Conservation (phyloP, 805 yeast species). For the Candida awuae region DNA sequence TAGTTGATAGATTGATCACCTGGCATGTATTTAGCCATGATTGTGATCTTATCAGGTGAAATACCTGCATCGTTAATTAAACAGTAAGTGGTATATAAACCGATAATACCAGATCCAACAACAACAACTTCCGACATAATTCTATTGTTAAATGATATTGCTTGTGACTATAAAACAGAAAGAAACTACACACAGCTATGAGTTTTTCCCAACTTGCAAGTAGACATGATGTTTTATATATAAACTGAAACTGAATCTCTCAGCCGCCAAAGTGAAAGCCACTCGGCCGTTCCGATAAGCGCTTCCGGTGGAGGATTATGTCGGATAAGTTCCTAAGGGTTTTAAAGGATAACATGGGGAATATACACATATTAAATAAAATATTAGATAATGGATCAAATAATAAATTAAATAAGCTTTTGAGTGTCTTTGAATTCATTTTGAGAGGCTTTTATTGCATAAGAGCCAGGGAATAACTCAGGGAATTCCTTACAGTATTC, state of each 20-base stretch:
- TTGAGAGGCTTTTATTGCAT: conserved; percentile 5
- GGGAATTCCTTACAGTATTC: conserved; percentile 29
- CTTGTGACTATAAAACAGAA: no score
- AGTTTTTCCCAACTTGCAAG: no score
- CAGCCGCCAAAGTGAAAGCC: no score
- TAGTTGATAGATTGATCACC: conserved; percentile 70
- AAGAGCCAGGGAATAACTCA: conserved; percentile 29
- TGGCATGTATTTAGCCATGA: conserved; percentile 61
- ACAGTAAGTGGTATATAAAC: conserved; percentile 52
- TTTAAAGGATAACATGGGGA: no score
- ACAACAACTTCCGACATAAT: conserved; percentile 19
- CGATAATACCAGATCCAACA: conserved; percentile 56
- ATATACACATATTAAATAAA: no score
- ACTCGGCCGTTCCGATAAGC: no score
- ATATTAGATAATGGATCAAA: no score
- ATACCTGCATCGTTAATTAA: conserved; percentile 37
- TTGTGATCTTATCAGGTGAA: conserved; percentile 37
- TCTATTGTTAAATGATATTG: not conserved
- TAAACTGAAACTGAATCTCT: no score
- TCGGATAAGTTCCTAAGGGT: no score
- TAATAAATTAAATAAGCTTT: conserved; percentile 3
- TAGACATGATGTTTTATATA: no score
- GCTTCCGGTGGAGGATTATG: no score
- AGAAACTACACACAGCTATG: no score
- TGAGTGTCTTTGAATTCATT: conserved; percentile 12